Evolutionary conservation across 1,284 basidiomycete species (phyloP), one percentile per base, ranked within the genome.

Genomic region (Austroboletus novae-zelandiae): DNA sequence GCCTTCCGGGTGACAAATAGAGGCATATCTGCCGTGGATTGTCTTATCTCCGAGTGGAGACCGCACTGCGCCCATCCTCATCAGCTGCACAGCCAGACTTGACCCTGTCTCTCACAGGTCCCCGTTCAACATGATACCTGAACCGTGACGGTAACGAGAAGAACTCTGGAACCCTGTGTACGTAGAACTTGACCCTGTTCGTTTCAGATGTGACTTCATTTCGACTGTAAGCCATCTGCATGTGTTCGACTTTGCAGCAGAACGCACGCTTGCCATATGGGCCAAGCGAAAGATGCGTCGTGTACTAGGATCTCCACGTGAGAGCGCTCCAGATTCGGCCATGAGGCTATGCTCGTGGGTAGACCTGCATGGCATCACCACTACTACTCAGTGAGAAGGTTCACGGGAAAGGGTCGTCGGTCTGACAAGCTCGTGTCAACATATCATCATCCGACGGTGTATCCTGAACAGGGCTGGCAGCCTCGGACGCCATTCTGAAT

Each of bases 1-100:
- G n/a, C 10, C 18, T 36, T 30, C 17, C 17, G 31, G n/a, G 6
- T 27, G 42, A 47, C 31, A 35, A 36, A 29, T 7, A 9, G 56
- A 48, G 58, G 51, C 46, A 58, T 48, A 55, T 58, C 10, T 29
- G 52, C 58, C 30, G 27, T 36, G 13, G 25, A 27, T 27, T 29
- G 10, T 7, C 23, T 17, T 15, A 35, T 36, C 20, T 23, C 43
- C 13, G 10, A 29, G 9, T 31, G 7, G 17, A 14, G 4, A 18
- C 34, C 46, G 25, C 42, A 30, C 9, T 55, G 17, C 8, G 13
- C 9, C 41, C 52, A 31, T 23, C 50, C 37, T 18, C 45, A 15
- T 23, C 40, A 40, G 3, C 5, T 13, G 37, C 5, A 25, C 25
- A 15, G 35, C n/a, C 30, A 5, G 9, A 27, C 25, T 9, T 27